These are phyloP conservation scores for Colletotrichum musae DNA, from an alignment of 2,329 filamentous ascomycete genomes.

Conservation along the genomic window DNA sequence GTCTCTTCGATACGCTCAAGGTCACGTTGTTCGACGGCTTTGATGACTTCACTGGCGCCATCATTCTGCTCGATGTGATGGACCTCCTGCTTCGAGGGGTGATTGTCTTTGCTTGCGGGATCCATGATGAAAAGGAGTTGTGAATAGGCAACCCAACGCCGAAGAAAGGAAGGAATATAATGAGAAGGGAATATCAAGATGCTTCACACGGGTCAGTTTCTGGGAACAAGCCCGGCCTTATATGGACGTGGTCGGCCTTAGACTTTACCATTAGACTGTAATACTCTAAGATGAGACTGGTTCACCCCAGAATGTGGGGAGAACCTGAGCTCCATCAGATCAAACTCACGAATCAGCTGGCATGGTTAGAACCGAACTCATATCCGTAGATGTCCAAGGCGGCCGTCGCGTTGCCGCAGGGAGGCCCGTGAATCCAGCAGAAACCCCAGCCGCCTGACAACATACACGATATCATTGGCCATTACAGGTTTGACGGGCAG, in stretches of 20 bases:
- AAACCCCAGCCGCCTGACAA: not conserved
- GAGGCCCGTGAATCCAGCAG: not conserved
- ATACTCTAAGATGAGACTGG: too few relatives aligned
- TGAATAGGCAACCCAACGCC: not conserved
- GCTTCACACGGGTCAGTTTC: not conserved
- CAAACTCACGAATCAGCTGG: not conserved
- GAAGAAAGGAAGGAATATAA: not conserved
- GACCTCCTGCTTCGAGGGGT: not conserved
- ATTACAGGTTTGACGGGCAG: not conserved
- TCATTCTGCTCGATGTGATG: conserved; percentile 24
- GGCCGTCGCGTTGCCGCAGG: not conserved
- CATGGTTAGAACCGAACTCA: not conserved
- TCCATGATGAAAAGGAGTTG: not conserved
- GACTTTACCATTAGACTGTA: too few relatives aligned
- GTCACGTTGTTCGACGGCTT: conserved; percentile 26
- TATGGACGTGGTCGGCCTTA: not conserved
- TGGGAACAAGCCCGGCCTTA: not conserved
- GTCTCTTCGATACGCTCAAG: conserved; percentile 45
- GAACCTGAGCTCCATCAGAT: not conserved
- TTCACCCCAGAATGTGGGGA: not conserved
- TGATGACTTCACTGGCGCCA: conserved; percentile 13
- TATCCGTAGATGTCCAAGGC: not conserved
- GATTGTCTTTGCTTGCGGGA: conserved; percentile 3
- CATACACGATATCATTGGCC: not conserved
- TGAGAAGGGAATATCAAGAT: not conserved